Evolutionary conservation across 768 basidiomycete genomes (phyloP).

Genomic region (Suillus hirtellus): DNA sequence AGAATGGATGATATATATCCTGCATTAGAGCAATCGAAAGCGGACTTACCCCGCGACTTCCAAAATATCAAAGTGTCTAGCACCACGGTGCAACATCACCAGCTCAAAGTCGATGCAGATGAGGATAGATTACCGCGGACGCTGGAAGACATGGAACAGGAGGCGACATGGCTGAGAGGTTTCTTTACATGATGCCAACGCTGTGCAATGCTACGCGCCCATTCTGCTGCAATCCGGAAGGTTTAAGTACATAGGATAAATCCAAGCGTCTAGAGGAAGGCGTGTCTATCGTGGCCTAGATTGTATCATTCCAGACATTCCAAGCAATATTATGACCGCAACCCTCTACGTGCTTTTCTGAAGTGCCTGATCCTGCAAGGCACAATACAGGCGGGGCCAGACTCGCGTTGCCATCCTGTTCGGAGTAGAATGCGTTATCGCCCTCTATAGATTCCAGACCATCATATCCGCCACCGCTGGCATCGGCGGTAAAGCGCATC

Average conservation of each 20-base stretch:
- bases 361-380: conserved; percentile 35
- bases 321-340: conserved; percentile 41
- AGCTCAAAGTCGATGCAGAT: conserved; percentile 67
- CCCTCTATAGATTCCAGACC: conserved; percentile 35
- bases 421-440: conserved; percentile 30
- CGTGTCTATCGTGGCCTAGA: conserved; percentile 17
- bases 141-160: conserved; percentile 75
- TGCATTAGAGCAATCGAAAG: conserved; percentile 68
- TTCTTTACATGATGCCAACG: conserved; percentile 42
- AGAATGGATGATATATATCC: conserved; percentile 80
- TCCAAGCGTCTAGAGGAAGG: neutral
- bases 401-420: conserved; percentile 13
- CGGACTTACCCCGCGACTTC: conserved; percentile 44
- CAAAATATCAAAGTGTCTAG: conserved; percentile 12
- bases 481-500: conserved; percentile 39
- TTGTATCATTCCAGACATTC: conserved; percentile 36
- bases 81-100: conserved; percentile 33
- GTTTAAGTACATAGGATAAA: conserved; percentile 4
- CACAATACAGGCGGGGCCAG: conserved; percentile 37
- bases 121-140: conserved; percentile 63
- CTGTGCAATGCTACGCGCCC: neutral
- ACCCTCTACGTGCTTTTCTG: conserved; percentile 32
- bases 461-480: conserved; percentile 33
- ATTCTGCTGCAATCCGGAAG: neutral
- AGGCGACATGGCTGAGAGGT: conserved; percentile 65